Evolutionary conservation across 2,329 filamentous ascomycete species (phyloP).

Genomic region (Cryphonectria japonica): DNA sequence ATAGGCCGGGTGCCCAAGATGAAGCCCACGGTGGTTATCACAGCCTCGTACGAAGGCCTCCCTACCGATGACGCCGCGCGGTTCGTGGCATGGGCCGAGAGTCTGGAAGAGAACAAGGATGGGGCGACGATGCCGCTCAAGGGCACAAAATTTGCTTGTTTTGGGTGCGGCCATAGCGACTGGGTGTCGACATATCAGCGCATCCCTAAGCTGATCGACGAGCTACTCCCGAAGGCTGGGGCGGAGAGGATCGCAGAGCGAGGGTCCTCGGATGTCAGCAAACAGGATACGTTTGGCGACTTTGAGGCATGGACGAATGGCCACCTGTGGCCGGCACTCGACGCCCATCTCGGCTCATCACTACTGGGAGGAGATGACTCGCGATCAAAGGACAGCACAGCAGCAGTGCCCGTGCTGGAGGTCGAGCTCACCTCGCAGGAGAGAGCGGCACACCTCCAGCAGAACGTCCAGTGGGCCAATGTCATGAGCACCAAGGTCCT

Average conservation of each 20-base stretch:
- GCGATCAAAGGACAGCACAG: neutral
- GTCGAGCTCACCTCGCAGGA: slow-evolving; percentile 55
- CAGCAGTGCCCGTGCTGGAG: slow-evolving; percentile 37
- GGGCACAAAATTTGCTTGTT: slow-evolving; percentile 67
- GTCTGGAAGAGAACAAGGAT: slow-evolving; percentile 49
- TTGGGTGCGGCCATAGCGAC: slow-evolving; percentile 64
- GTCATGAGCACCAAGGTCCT: slow-evolving; percentile 59
- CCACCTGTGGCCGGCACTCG: slow-evolving; percentile 54
- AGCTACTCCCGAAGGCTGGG: slow-evolving; percentile 54
- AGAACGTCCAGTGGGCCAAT: slow-evolving; percentile 64
- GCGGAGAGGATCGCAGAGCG: slow-evolving; percentile 37
- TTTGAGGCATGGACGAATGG: slow-evolving; percentile 71
- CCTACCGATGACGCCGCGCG: slow-evolving; percentile 72
- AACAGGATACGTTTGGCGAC: slow-evolving; percentile 68
- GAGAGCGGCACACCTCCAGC: slow-evolving; percentile 61
- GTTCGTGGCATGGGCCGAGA: slow-evolving; percentile 70
- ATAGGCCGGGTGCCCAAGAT: slow-evolving; percentile 62
- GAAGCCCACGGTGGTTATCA: slow-evolving; percentile 67
- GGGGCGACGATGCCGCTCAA: slow-evolving; percentile 48
- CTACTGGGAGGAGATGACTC: neutral
- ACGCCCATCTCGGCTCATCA: slow-evolving; percentile 29
- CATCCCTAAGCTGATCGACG: slow-evolving; percentile 66
- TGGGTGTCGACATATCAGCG: slow-evolving; percentile 68
- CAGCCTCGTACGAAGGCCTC: slow-evolving; percentile 74
- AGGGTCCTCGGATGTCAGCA: slow-evolving; percentile 58